Percentiles rank a stretch among this genome's conserved stretches.
These are phyloP conservation scores for Rhodocollybia butyracea DNA, from an alignment of 768 basidiomycete genomes.

Conservation along the genomic window DNA sequence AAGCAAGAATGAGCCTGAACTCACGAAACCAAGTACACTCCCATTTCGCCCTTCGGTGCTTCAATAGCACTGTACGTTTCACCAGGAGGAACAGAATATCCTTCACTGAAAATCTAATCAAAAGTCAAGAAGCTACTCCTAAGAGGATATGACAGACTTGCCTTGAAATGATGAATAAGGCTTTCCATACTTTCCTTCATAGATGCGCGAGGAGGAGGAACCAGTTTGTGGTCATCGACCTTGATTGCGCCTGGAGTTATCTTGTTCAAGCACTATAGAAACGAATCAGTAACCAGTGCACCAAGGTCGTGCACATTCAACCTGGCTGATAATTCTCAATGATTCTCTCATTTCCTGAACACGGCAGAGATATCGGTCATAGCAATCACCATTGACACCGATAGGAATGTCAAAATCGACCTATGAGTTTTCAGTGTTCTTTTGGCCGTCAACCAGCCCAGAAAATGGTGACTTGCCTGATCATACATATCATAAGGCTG, in stretches of 20 bases:
- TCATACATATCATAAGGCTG: slow-evolving; percentile 96
- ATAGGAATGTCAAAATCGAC: slow-evolving; percentile 98
- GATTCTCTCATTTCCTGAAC: slow-evolving; percentile 98
- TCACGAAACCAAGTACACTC: slow-evolving; percentile 93
- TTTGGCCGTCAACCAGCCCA: too few relatives aligned
- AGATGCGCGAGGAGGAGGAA: slow-evolving; percentile 90
- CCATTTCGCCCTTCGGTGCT: slow-evolving; percentile 99
- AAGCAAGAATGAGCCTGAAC: slow-evolving; percentile 25
- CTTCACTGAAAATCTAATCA: slow-evolving; percentile 86
- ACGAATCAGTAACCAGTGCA: not conserved
- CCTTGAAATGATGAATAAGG: slow-evolving; percentile 98
- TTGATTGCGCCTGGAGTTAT: slow-evolving; percentile 92
- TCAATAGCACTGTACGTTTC: slow-evolving; percentile 98
- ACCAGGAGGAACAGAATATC: slow-evolving; percentile 92
- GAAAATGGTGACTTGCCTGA: slow-evolving; percentile 50
- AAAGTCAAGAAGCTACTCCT: not conserved
- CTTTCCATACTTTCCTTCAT: slow-evolving; percentile 99
- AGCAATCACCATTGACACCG: slow-evolving; percentile 96
- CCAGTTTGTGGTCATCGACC: slow-evolving; percentile 96
- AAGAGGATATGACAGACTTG: slow-evolving; percentile 14
- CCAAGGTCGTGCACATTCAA: slow-evolving; percentile 16
- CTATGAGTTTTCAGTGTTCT: slow-evolving; percentile 26
- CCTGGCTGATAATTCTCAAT: slow-evolving; percentile 82
- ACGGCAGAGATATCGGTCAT: slow-evolving; percentile 95
- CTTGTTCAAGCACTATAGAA: slow-evolving; percentile 87